Evolutionary conservation across 352 stramenopile species (phyloP).

Genomic region (Phytophthora tentaculata): DNA sequence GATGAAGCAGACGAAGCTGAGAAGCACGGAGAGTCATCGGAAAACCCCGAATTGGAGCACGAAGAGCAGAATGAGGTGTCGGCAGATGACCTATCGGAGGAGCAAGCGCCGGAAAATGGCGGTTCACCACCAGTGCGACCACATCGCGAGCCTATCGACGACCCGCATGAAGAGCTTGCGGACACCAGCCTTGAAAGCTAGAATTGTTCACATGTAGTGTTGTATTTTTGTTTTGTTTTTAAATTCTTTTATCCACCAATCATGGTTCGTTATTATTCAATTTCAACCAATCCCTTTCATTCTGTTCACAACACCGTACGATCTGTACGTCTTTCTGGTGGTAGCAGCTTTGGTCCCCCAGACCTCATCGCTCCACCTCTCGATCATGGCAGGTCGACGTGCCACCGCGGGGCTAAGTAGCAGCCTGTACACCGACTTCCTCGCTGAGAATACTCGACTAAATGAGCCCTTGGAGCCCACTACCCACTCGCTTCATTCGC

Average conservation of each 20-base stretch:
- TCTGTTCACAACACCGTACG: not conserved
- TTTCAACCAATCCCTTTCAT: not conserved
- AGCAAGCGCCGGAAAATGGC: not conserved
- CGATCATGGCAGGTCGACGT: conserved; percentile 32
- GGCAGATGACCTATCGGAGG: not conserved
- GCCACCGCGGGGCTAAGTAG: conserved; percentile 60
- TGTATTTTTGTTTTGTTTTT: not conserved
- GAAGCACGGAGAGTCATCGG: not conserved
- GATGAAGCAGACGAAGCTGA: not conserved
- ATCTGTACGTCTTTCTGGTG: conserved; percentile 4
- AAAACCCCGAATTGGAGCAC: not conserved
- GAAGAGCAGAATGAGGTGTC: conserved; percentile 12
- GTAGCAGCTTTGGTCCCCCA: not conserved
- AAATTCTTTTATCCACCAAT: conserved; percentile 7
- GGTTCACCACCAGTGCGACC: not conserved
- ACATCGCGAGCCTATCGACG: conserved; percentile 16
- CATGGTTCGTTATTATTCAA: not conserved
- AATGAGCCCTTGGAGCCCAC: conserved; percentile 48
- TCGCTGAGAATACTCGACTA: conserved; percentile 57
- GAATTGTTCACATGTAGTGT: not conserved
- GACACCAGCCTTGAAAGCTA: not conserved
- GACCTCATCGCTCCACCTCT: conserved; percentile 1
- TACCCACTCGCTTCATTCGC: conserved; percentile 55
- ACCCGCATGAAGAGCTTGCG: not conserved
- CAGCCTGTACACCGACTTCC: conserved; percentile 73